phyloP scores from a whole-genome alignment of 768 basidiomycete genomes.

The Neoboletus subvelutipes region DNA sequence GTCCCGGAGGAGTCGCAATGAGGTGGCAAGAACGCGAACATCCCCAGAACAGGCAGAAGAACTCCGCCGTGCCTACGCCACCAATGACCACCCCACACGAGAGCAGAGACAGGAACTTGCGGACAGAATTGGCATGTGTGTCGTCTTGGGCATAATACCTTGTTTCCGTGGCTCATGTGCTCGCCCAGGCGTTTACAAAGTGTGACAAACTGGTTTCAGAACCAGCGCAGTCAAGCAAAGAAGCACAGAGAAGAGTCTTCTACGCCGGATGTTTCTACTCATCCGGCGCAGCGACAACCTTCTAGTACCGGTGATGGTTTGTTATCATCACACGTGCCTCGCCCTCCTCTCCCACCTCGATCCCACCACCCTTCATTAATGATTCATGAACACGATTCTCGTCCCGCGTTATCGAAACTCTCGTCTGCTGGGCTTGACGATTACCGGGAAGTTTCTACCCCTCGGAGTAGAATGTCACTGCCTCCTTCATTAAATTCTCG shows the following conservation, averaged over 20 bases:
- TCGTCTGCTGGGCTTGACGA: constrained; percentile 17
- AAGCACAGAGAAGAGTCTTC: constrained; percentile 60
- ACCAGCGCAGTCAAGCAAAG: constrained; percentile 76
- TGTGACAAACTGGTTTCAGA: constrained; percentile 87
- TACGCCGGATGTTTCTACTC: constrained; percentile 18
- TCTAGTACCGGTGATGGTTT: constrained; percentile 7
- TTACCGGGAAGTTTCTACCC: constrained; percentile 17
- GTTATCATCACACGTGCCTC: constrained; percentile 12
- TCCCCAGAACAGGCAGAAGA: constrained; percentile 65
- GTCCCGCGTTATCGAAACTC: constrained; percentile 11
- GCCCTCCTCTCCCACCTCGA: constrained; percentile 24
- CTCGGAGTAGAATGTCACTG: constrained; percentile 32
- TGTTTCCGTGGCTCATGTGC: constrained; percentile 25
- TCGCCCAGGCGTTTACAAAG: constrained; percentile 69
- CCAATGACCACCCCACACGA: constrained; percentile 63
- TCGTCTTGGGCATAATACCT: constrained; percentile 20
- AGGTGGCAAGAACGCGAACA: constrained; percentile 54
- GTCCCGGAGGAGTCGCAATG: constrained; percentile 31
- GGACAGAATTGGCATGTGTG: constrained; percentile 74
- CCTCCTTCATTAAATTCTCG: constrained; percentile 31
- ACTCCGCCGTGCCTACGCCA: constrained; percentile 62
- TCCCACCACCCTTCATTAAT: constrained; percentile 33
- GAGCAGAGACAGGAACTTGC: constrained; percentile 68
- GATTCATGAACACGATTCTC: constrained; percentile 22
- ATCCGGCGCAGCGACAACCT: constrained; percentile 14